These are phyloP conservation scores for Nothophytophthora sp. DNA, from an alignment of 352 stramenopile species.

Conservation along the genomic window DNA sequence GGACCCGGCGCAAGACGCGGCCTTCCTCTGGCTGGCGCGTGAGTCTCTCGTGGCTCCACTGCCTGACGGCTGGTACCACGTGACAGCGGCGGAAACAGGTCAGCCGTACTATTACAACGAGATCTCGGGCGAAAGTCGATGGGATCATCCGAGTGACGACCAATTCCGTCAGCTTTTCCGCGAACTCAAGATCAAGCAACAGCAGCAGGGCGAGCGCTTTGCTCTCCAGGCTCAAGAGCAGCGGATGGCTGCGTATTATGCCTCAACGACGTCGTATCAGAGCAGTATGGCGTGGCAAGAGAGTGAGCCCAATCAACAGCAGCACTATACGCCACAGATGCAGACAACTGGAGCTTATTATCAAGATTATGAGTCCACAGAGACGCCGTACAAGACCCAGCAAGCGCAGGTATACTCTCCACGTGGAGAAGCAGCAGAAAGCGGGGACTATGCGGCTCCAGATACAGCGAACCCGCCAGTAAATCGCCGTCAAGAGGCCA, in stretches of 20 bases:
- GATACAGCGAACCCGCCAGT: conserved; percentile 8
- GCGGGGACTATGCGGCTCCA: conserved; percentile 11
- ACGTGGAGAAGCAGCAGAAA: conserved; percentile 11
- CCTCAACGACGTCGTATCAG: conserved; percentile 13
- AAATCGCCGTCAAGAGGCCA: conserved; percentile 14
- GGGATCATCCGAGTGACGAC: conserved; percentile 81
- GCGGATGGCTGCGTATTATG: conserved; percentile 32
- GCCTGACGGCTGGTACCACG: conserved; percentile 70
- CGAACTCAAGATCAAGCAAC: conserved; percentile 39
- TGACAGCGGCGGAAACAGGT: conserved; percentile 56
- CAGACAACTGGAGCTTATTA: conserved; percentile 21
- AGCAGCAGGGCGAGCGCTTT: conserved; percentile 32
- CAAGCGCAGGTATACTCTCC: conserved; percentile 21
- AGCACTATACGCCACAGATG: conserved; percentile 14
- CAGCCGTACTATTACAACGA: conserved; percentile 85
- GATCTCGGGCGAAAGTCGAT: conserved; percentile 74
- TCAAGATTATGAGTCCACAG: conserved; percentile 20
- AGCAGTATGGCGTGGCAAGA: conserved; percentile 29
- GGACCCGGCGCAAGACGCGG: conserved; percentile 46
- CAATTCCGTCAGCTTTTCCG: conserved; percentile 60
- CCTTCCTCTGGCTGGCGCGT: conserved; percentile 75
- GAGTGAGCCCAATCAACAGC: conserved; percentile 19
- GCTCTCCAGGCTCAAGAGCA: conserved; percentile 15
- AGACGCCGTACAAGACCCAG: conserved; percentile 16
- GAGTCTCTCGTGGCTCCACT: conserved; percentile 76